Evolutionary conservation across 1,284 basidiomycete genomes (phyloP).

Genomic region (Puccinia novopanici): DNA sequence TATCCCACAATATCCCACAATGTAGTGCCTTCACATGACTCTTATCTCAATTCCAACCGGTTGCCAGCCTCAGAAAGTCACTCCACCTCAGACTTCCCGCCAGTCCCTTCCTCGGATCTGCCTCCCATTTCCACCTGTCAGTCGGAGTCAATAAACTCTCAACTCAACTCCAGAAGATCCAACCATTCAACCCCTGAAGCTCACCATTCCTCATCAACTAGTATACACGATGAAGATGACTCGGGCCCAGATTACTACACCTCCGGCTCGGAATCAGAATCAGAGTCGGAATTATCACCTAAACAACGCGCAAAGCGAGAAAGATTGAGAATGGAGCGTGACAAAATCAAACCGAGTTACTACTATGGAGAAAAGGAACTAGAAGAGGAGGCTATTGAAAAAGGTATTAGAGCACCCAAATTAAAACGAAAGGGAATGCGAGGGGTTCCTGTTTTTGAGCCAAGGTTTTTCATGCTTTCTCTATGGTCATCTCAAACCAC

Average conservation of each 20-base stretch:
- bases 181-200: conserved; percentile 5
- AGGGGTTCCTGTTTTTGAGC: conserved; percentile 50
- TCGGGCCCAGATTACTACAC: conserved; percentile 50
- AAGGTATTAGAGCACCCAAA: conserved; percentile 27
- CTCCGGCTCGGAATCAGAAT: conserved; percentile 27
- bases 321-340: conserved; percentile 34
- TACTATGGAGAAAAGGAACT: conserved; percentile 48
- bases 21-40: no score
- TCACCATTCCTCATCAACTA: neutral
- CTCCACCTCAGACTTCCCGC: conserved; percentile 1
- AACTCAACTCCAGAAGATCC: neutral
- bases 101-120: neutral
- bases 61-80: conserved; percentile 17
- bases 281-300: conserved; percentile 18
- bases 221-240: neutral
- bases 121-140: conserved; percentile 14
- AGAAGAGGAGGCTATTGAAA: conserved; percentile 36
- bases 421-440: conserved; percentile 38
- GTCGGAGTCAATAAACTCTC: neutral
- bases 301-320: conserved; percentile 35
- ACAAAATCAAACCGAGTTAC: conserved; percentile 48
- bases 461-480: conserved; percentile 22
- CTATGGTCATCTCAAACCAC: neutral
- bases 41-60: neutral
- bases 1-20: neutral